Evolutionary conservation across 202 grass and related monocot species (phyloP).

Genomic region (Digitaria exilis): DNA sequence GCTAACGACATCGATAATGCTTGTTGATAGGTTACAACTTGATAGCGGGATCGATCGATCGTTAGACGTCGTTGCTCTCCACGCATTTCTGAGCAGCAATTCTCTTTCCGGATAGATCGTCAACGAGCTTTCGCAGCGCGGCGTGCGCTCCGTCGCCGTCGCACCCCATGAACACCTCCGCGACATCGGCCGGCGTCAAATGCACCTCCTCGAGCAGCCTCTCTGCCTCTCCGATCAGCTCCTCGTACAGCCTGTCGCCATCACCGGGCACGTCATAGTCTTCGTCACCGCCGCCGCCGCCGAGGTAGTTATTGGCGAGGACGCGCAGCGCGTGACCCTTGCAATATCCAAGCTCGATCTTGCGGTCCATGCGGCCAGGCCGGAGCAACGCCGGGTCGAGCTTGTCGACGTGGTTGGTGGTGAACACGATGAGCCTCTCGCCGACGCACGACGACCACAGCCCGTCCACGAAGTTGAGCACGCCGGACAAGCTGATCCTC

Average conservation of each 20-base stretch:
- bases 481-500: constrained; percentile 61
- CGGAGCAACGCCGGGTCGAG: constrained; percentile 72
- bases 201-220: constrained; percentile 52
- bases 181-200: constrained; percentile 73
- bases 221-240: constrained; percentile 55
- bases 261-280: background rate
- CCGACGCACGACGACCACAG: constrained; percentile 85
- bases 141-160: constrained; percentile 39
- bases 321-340: constrained; percentile 54
- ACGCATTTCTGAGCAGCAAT: background rate
- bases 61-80: background rate
- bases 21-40: too few relatives aligned
- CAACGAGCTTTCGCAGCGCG: constrained; percentile 51
- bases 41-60: background rate
- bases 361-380: constrained; percentile 76
- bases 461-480: constrained; percentile 84
- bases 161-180: constrained; percentile 82
- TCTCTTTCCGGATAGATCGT: constrained; percentile 31
- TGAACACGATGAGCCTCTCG: constrained; percentile 87
- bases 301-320: constrained; percentile 76
- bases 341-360: constrained; percentile 83
- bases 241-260: background rate
- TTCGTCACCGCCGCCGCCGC: background rate
- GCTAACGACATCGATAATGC: too few relatives aligned
- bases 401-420: constrained; percentile 72